phyloP scores from a whole-genome alignment of 2,329 filamentous ascomycete species.

The Drechslerella stenobrocha region DNA sequence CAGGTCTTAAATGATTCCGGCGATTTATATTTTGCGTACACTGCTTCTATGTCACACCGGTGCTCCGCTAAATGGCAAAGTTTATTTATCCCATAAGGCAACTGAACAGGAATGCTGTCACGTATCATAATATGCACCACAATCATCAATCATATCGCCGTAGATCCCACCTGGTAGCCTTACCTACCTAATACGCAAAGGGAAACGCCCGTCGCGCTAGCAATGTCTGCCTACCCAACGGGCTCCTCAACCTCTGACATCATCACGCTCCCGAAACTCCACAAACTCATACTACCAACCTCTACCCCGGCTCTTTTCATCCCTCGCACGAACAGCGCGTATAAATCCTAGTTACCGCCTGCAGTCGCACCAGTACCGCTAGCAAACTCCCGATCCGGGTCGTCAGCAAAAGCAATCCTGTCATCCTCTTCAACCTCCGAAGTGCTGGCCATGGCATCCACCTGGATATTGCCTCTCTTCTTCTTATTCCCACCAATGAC shows the following conservation, averaged over 20 bases:
- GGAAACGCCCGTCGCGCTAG: too few relatives aligned
- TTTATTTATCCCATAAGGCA: too few relatives aligned
- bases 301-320: constrained; percentile 5
- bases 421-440: constrained; percentile 42
- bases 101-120: too few relatives aligned
- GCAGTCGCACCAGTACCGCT: constrained; percentile 16
- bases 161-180: too few relatives aligned
- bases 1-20: too few relatives aligned
- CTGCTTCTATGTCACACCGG: too few relatives aligned
- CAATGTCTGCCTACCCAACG: not conserved
- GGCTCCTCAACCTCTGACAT: constrained; percentile 14
- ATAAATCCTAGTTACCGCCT: constrained; percentile 40
- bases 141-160: not conserved
- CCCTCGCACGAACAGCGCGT: constrained; percentile 20
- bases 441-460: constrained; percentile 43
- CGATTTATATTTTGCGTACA: too few relatives aligned
- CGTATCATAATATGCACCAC: too few relatives aligned
- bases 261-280: constrained; percentile 37
- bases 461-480: constrained; percentile 39
- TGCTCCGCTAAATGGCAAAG: too few relatives aligned
- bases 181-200: too few relatives aligned
- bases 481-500: constrained; percentile 48
- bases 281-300: constrained; percentile 21
- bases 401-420: constrained; percentile 17
- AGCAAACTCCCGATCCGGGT: constrained; percentile 13